These are phyloP conservation scores for Amphibolis antarctica DNA, from an alignment of 106 monocot species.

Conservation along the genomic window DNA sequence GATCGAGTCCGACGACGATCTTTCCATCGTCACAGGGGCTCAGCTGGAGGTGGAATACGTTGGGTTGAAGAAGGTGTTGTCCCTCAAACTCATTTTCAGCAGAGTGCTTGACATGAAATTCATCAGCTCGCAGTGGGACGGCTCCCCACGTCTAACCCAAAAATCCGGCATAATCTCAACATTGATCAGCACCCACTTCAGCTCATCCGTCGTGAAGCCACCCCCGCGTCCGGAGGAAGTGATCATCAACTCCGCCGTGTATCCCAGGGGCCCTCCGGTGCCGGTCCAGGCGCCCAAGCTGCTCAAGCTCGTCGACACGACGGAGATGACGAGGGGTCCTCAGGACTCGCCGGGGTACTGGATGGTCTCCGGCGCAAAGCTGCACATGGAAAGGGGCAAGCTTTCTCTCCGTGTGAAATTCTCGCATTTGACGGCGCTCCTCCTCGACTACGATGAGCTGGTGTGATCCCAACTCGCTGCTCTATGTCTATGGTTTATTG, in stretches of 20 bases:
- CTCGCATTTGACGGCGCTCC: constrained; percentile 46
- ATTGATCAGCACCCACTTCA: constrained; percentile 65
- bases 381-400: constrained; percentile 60
- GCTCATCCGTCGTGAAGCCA: constrained; percentile 36
- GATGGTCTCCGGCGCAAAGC: constrained; percentile 73
- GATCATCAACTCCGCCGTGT: constrained; percentile 68
- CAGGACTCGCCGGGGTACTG: constrained; percentile 72
- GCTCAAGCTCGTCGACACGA: constrained; percentile 53
- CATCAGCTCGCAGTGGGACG: constrained; percentile 57
- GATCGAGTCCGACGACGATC: constrained; percentile 47
- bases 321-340: constrained; percentile 70
- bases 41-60: constrained; percentile 48
- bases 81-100: constrained; percentile 51
- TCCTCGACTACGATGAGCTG: too few relatives aligned
- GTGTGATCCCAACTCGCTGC: too few relatives aligned
- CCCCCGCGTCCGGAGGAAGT: constrained; percentile 45
- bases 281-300: constrained; percentile 53
- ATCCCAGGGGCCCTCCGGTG: constrained; percentile 60
- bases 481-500: too few relatives aligned
- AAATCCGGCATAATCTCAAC: constrained; percentile 71
- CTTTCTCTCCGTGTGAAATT: constrained; percentile 69
- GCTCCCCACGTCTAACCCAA: constrained; percentile 45
- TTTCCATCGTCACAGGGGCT: constrained; percentile 65
- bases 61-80: constrained; percentile 66
- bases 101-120: constrained; percentile 26